A percentile compares a stretch with the other conserved stretches of the same genome.
Evolutionary conservation across 202 grass and related monocot species (phyloP).

Genomic region (Musa balbisiana): DNA sequence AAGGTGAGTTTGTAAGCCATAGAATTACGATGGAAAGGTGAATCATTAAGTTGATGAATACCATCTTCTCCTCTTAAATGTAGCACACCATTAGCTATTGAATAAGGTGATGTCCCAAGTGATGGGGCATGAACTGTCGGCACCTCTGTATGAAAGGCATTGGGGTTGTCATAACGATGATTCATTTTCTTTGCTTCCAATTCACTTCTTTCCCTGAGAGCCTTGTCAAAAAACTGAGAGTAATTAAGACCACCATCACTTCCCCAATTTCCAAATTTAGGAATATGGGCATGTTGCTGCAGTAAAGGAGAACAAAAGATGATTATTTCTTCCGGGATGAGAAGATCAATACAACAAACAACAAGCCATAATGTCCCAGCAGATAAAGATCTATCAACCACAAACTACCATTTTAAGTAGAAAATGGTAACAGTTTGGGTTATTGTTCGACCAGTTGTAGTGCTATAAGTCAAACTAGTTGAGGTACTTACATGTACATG

Average conservation of each 20-base stretch:
- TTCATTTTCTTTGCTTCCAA: constrained; percentile 23
- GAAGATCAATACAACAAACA: too few relatives aligned
- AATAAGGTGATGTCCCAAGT: background rate
- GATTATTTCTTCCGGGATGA: background rate
- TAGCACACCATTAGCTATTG: background rate
- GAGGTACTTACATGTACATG: too few relatives aligned
- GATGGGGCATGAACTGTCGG: background rate
- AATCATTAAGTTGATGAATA: background rate
- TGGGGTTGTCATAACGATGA: constrained; percentile 17
- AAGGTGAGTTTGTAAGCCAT: background rate
- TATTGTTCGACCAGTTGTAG: background rate
- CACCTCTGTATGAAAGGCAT: background rate
- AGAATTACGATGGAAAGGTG: constrained; percentile 1
- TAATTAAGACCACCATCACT: constrained; percentile 12
- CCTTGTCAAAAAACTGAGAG: constrained; percentile 31
- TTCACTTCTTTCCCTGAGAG: constrained; percentile 12
- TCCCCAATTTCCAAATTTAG: constrained; percentile 39
- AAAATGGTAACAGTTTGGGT: background rate
- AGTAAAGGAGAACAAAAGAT: background rate
- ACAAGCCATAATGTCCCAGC: too few relatives aligned
- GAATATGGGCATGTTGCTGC: constrained; percentile 23
- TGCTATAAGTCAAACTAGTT: too few relatives aligned
- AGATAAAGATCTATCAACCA: background rate
- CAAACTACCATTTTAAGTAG: background rate
- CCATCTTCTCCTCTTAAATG: background rate